Base-by-base conservation (phyloP, 495 filamentous ascomycete genomes). In the Parmelia sp. region DNA sequence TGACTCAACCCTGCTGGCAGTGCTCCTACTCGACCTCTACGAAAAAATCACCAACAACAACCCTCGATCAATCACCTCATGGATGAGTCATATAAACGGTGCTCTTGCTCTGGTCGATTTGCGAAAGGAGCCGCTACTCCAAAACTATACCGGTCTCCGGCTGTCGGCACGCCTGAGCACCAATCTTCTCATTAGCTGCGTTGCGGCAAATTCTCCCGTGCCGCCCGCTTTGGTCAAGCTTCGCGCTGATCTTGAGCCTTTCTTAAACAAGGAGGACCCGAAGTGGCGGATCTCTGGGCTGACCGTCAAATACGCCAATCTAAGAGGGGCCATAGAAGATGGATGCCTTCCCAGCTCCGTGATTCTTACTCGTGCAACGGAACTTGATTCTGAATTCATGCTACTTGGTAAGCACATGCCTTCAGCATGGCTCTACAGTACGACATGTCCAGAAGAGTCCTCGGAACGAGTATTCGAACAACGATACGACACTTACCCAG, bases 21-120 rank as follows among this genome's bases (percentile, higher is more conserved):
- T 71, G 15, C 56, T 73, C 19, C 61, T 73, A 23, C 71, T 72
- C 23, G 71, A 73, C 51, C 69, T 73, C 3, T 73, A 71, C 56
- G 71, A 72, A 57, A 73, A 73, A 62, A 65, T 72, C 10, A 63
- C 65, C 2, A 60, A 64, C 53, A 57, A 62, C 45, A 53, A 64
- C n/a, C 60, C 71, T 17, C 19, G 44, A n/a, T 49, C 60, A 12
- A 47, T 60, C 10, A 29, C 29, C 11, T 51, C 71, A 10, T 71
- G 68, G 68, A 72, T 69, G 65, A 69, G 68, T 45, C 74, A 76
- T 42, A 55, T 74, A 12, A 65, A 72, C 36, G 74, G 74, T 35
- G 72, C 74, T 1, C 60, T 75, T 17, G 69, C 73, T 25, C 66
- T 76, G 33, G 64, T 74, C 40, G 67, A 65, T 23, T n/a, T 71